Base-by-base conservation (phyloP, 306 rosid species). In the Elaeagnus macrophylla region DNA sequence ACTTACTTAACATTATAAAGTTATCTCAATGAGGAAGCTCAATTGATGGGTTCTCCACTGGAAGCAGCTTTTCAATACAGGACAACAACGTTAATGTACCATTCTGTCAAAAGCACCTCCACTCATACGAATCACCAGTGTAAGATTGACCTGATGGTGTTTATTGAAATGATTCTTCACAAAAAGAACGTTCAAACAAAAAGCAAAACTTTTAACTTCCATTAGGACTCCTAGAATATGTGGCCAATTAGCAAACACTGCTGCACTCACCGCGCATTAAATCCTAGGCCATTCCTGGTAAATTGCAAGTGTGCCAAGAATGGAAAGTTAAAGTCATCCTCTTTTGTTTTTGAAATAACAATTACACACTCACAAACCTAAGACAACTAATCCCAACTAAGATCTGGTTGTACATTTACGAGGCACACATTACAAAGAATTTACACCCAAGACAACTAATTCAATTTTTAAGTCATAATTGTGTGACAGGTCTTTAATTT, bases 81-180 rank as follows among this genome's bases (percentile, higher is more conserved):
- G 61, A 62, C 56, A 46, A 37, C 40, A 43, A 56, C 40, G 39
- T 3, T 9, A 47, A 17, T 51, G 51, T 61, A 3, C 58, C 48
- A 60, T 42, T 67, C 56, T 49, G 8, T 48, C 60, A 48, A 60
- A 59, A 73, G 66, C 64, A 67, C 63, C 64, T 39, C 25, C 17
- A 62, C 55, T 71, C 62, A 71, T 65, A 55, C 66, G 54, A 57
- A 53, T 51, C 55, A 61, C 55, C 55, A 64, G 61, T 47, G 51
- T 59, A 62, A 65, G 42, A 44, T 70, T 64, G 67, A 71, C 63
- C 50, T 58, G 44, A 48, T 65, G 46, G 48, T 56, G 66, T 51
- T 45, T 8, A 40, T 43, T 32, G 37, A 58, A 57, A 64, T 58
- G 19, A 46, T 55, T 15, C 40, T 47, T 40, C 69, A 64, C n/a